Conservation (phyloP, 2,329 filamentous ascomycete species). For the Xylaria sp. region DNA sequence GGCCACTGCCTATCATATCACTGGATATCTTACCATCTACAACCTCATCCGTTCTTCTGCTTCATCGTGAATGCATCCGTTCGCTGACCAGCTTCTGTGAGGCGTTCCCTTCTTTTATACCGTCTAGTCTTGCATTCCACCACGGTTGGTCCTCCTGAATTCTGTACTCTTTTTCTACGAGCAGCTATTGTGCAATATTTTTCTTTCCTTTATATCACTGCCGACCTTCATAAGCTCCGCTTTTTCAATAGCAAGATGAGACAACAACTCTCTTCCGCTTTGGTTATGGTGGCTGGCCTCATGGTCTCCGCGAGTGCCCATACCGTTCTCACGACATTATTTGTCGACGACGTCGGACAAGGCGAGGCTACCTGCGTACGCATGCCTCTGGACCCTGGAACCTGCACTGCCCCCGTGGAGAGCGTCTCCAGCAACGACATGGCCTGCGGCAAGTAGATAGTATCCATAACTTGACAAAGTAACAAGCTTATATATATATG, state of each 20-base stretch:
- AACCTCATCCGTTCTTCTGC: neutral
- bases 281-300: conserved; percentile 52
- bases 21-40: neutral
- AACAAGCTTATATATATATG: conserved; percentile 36
- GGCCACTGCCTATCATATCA: neutral
- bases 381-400: conserved; percentile 65
- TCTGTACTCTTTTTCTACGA: neutral
- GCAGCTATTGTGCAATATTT: neutral
- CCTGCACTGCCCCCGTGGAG: conserved; percentile 66
- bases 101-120: conserved; percentile 29
- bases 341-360: conserved; percentile 69
- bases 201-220: conserved; percentile 2
- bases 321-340: conserved; percentile 72
- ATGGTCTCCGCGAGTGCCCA: conserved; percentile 61
- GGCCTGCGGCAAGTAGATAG: conserved; percentile 70
- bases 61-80: conserved; percentile 17
- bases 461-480: conserved; percentile 38
- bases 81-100: conserved; percentile 34
- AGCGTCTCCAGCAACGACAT: conserved; percentile 69
- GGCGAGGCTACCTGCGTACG: conserved; percentile 78
- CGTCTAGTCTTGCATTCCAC: conserved; percentile 20
- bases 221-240: neutral
- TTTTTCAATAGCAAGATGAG: conserved; percentile 48
- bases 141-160: neutral
- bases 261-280: conserved; percentile 44